Evolutionary conservation across 2,329 filamentous ascomycete species (phyloP).

Genomic region (Dothistroma septosporum): DNA sequence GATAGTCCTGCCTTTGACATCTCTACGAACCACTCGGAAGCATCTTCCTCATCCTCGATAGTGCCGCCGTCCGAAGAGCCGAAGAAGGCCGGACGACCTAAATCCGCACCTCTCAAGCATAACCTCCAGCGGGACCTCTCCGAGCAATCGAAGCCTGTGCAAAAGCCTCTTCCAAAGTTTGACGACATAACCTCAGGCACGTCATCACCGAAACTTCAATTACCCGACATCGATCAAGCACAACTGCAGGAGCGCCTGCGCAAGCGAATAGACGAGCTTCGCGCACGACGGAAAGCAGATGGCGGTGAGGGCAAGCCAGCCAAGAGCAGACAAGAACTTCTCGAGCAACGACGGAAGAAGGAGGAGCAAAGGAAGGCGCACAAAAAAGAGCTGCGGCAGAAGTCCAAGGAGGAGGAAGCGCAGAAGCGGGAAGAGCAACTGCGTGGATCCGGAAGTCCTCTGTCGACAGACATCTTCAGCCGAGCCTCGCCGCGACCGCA

Average conservation of each 20-base stretch:
- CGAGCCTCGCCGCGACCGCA: slow-evolving; percentile 47
- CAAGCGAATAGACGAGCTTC: slow-evolving; percentile 77
- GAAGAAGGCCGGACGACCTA: slow-evolving; percentile 12
- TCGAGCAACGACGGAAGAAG: slow-evolving; percentile 83
- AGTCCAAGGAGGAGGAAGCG: slow-evolving; percentile 77
- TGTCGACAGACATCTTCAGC: slow-evolving; percentile 43
- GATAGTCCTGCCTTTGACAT: slow-evolving; percentile 41
- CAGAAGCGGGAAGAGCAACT: slow-evolving; percentile 52
- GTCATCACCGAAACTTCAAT: slow-evolving; percentile 35
- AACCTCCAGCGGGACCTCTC: slow-evolving; percentile 22
- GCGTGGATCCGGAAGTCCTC: slow-evolving; percentile 56
- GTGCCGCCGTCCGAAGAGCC: slow-evolving; percentile 33
- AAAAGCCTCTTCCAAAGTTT: slow-evolving; percentile 22
- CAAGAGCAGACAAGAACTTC: slow-evolving; percentile 82
- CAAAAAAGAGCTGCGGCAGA: slow-evolving; percentile 77
- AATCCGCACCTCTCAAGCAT: slow-evolving; percentile 17
- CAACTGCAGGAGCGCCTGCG: slow-evolving; percentile 73
- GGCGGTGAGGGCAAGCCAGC: slow-evolving; percentile 76
- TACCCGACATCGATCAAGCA: slow-evolving; percentile 63
- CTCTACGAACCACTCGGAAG: slow-evolving; percentile 37
- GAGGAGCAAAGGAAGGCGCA: slow-evolving; percentile 80
- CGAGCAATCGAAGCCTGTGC: slow-evolving; percentile 25
- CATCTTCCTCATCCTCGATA: slow-evolving; percentile 48
- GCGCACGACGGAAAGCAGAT: slow-evolving; percentile 81
- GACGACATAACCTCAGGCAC: slow-evolving; percentile 24